Base-by-base conservation (phyloP, 306 rosid species). In the Luffa aegyptiaca region DNA sequence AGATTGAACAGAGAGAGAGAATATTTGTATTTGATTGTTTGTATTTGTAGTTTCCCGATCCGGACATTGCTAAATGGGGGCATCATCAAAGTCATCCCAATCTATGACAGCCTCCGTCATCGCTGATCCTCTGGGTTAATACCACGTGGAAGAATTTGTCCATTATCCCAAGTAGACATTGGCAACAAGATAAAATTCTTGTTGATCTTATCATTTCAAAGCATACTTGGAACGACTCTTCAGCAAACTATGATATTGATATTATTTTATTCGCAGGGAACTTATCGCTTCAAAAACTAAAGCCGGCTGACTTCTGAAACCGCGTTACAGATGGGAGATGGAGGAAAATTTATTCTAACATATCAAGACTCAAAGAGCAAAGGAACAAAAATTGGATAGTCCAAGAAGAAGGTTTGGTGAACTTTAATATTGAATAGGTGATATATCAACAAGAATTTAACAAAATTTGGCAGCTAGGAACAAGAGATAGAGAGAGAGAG, bases 141-240 rank as follows among this genome's bases (percentile, higher is more conserved):
- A 84, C 71, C 89, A 86, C 83, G 81, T 83, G 79, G 84, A 55
- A 41, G 33, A 70, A n/a, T 20, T n/a, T 18, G 21, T 70, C 55
- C 53, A 21, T 44, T 44, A 48, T 42, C 55, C 36, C 35, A 64
- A 41, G 55, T 68, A 77, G 49, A 79, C 58, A 79, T 81, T 61
- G 44, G 84, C 84, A 75, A 82, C 85, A 66, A 72, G 84, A 86
- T 85, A 87, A 85, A 16, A 18, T 84, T 63, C 42, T 82, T 78
- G 83, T 55, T 75, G 69, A 79, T 81, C 77, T 77, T 63, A 66
- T 74, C 62, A 21, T 36, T 76, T 20, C 45, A 79, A 61, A 81
- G 71, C 84, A 79, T 79, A 65, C 89, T 81, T 76, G 84, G 81
- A 88, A 82, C 8, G 68, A 8, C 79, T 84, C 80, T 64, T 76